Base-by-base conservation (phyloP, 1,284 basidiomycete genomes). In the Cerioporus squamosus region DNA sequence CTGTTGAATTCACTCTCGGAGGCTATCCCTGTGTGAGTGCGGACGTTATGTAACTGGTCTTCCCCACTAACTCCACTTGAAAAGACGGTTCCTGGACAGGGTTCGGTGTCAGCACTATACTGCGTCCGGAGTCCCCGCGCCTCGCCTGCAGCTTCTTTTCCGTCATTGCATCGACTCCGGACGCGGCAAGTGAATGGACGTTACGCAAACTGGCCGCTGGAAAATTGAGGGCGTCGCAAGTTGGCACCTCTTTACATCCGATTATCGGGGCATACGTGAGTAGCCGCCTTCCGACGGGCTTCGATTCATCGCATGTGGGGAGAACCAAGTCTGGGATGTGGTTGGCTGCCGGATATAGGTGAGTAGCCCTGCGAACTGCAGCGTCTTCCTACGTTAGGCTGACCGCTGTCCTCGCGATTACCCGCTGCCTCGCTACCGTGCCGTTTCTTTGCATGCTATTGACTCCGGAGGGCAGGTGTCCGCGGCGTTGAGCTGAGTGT, bases 141-240 rank as follows among this genome's bases (percentile, higher is more conserved):
- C 55, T 57, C 45, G 48, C 53, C 42, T 24, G 33, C 22, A 29
- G 23, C 47, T 59, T 62, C 51, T 44, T 42, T 53, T 53, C 53
- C 55, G 60, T 55, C 60, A 40, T 47, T 45, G 48, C 20, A 18
- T 44, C 10, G 47, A 54, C 49, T 42, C 24, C 53, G 22, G 33
- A 20, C 17, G 12, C 24, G 22, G 24, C 12, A 36, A 42, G 44
- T 18, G 10, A 42, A 43, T 45, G 56, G 54, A 22, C 39, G 43
- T 39, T 47, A 38, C 51, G 43, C 58, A 22, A n/a, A 24, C n/a
- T 23, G 9, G 39, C 49, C 42, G 33, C 36, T 36, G 9, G 17
- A 22, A 44, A 36, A 24, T 20, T 31, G 47, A 36, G 20, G 31
- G 51, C 47, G 14, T 56, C 45, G 33, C 33, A 36, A 24, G 24